Evolutionary conservation across 2,329 filamentous ascomycete genomes (phyloP).

Genomic region (Aspergillus carbonarius): DNA sequence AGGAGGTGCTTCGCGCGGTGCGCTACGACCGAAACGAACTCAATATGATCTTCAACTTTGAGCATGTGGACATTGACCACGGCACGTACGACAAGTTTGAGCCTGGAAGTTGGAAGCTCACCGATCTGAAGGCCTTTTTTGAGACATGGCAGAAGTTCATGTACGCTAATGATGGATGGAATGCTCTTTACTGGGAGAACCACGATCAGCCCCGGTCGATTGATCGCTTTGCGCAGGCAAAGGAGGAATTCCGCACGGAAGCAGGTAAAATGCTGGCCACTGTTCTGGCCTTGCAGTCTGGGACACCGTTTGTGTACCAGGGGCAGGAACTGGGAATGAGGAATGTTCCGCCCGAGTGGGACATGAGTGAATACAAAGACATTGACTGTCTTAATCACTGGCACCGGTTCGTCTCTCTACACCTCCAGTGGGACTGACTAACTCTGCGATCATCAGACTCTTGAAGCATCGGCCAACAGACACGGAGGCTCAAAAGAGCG

Average conservation of each 20-base stretch:
- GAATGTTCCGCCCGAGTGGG: conserved; percentile 62
- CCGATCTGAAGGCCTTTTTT: conserved; percentile 54
- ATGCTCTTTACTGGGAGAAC: conserved; percentile 65
- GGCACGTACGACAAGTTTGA: conserved; percentile 52
- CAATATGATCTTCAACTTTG: conserved; percentile 73
- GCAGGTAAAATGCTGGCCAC: conserved; percentile 62
- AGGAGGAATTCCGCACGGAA: conserved; percentile 49
- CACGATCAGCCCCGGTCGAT: conserved; percentile 65
- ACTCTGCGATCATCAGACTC: conserved; percentile 26
- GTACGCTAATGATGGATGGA: conserved; percentile 62
- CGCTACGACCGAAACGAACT: conserved; percentile 59
- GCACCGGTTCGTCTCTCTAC: conserved; percentile 35
- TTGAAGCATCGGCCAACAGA: conserved; percentile 29
- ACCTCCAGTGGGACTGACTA: neutral
- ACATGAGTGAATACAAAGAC: conserved; percentile 67
- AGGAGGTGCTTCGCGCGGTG: conserved; percentile 56
- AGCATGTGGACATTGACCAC: conserved; percentile 63
- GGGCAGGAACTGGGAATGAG: conserved; percentile 68
- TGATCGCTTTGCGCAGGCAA: conserved; percentile 55
- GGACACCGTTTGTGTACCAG: conserved; percentile 68
- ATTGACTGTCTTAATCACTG: conserved; percentile 61
- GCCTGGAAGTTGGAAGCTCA: conserved; percentile 48
- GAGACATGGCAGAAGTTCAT: conserved; percentile 61
- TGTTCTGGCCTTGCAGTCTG: conserved; percentile 57
- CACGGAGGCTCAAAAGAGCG: conserved; percentile 28